A percentile compares a stretch with the other conserved stretches of the same genome.
phyloP scores from a whole-genome alignment of 1,284 basidiomycete species.

The Sporisorium iseilematis-ciliati region DNA sequence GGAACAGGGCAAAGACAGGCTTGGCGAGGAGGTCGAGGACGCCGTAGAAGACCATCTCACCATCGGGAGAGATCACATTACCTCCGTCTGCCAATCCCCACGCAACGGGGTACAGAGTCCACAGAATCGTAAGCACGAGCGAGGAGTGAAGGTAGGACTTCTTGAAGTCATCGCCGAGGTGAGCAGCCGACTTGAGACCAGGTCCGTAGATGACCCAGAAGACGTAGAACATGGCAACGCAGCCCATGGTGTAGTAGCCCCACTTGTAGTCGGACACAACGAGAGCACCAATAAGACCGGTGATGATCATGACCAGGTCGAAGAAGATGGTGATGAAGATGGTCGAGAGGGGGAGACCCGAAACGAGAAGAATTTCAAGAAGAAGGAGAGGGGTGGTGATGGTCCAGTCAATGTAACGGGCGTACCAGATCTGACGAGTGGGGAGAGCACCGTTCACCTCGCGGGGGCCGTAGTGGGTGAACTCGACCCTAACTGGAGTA shows the following conservation, averaged over 20 bases:
- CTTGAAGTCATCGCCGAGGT: constrained; percentile 70
- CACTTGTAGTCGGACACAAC: constrained; percentile 74
- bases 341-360: constrained; percentile 74
- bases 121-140: constrained; percentile 52
- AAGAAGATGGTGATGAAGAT: constrained; percentile 75
- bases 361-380: constrained; percentile 74
- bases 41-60: constrained; percentile 75
- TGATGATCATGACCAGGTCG: constrained; percentile 72
- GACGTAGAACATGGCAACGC: constrained; percentile 71
- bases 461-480: constrained; percentile 67
- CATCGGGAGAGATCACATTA: constrained; percentile 72
- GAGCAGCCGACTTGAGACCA: constrained; percentile 70
- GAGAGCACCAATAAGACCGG: constrained; percentile 74
- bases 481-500: constrained; percentile 74
- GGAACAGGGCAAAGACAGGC: constrained; percentile 64
- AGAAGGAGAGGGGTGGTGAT: constrained; percentile 76
- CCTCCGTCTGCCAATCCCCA: constrained; percentile 74
- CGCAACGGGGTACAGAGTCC: constrained; percentile 66
- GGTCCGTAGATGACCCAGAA: constrained; percentile 68
- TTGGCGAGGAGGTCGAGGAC: constrained; percentile 75
- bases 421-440: constrained; percentile 75
- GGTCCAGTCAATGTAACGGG: constrained; percentile 64
- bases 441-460: constrained; percentile 37
- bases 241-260: constrained; percentile 72
- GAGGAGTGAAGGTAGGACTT: constrained; percentile 72